Base-by-base conservation (phyloP, 345 rosid genomes). In the Schrenkiella parvula region DNA sequence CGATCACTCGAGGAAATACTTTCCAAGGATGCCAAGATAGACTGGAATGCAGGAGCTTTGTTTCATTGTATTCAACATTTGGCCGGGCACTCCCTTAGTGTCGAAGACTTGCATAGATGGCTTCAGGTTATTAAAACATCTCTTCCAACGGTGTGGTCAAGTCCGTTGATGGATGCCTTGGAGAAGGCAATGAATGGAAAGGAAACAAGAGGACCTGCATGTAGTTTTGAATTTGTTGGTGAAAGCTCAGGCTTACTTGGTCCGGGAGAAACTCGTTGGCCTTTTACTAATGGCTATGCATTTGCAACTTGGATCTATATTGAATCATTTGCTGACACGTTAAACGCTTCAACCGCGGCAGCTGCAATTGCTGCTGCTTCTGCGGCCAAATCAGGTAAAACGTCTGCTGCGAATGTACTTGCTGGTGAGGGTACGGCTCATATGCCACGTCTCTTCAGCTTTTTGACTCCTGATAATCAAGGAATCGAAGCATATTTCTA, bases 241-340 rank as follows among this genome's bases (percentile, higher is more conserved):
- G 99, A 91, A 84, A 87, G 86, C 78, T 89, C 99, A 66, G 99
- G 97, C 60, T 83, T 95, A 83, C 95, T 95, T 83, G 96, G 99
- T 72, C 96, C 96, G 5, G 99, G 96, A 64, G 99, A 95, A 79
- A 88, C 83, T 50, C 93, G 96, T 57, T 95, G 99, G 97, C 99
- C 99, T 26, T 95, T 95, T 82, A 73, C 81, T 32, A 95, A 83
- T 81, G 99, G 99, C 22, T 95, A 89, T 77, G 92, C 93, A 44
- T 95, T 95, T 79, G 93, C 93, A n/a, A 89, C 99, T 18, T 95
- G 99, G 99, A 89, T 95, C 42, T 95, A 89, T 51, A 87, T 95
- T 56, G 99, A 95, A 83, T 95, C 99, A 35, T 95, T 95, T 85
- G 91, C 99, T 51, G 99, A 91, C 71, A 89, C 99, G 11, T 68